phyloP scores from a whole-genome alignment of 495 filamentous ascomycete species.

The Mycothermus thermophilus region DNA sequence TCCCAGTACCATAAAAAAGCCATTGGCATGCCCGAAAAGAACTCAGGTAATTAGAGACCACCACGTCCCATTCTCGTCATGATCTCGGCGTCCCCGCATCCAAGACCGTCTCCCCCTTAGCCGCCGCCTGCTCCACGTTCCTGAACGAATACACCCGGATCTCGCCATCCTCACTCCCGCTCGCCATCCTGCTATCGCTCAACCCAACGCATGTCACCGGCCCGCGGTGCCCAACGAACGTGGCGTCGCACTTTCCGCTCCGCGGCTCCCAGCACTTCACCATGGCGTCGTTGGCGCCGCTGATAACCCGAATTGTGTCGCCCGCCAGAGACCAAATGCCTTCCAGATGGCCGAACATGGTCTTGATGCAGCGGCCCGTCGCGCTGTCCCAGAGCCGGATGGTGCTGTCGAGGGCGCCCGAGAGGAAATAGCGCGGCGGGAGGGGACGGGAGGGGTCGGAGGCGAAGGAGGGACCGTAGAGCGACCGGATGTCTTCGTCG shows the following conservation, averaged over 20 bases:
- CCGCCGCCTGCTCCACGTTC: too few relatives aligned
- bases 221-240: slow-evolving; percentile 75
- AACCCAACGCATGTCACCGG: slow-evolving; percentile 61
- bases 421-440: slow-evolving; percentile 82
- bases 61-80: too few relatives aligned
- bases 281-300: slow-evolving; percentile 83
- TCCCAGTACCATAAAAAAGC: too few relatives aligned
- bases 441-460: slow-evolving; percentile 43
- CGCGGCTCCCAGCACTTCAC: slow-evolving; percentile 94
- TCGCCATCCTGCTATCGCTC: slow-evolving; percentile 74
- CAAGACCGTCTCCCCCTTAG: too few relatives aligned
- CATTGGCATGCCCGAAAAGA: too few relatives aligned
- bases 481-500: slow-evolving; percentile 31
- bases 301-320: slow-evolving; percentile 78
- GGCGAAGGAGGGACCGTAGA: slow-evolving; percentile 45
- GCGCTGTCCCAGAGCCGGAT: slow-evolving; percentile 88
- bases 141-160: slow-evolving; percentile 79
- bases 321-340: slow-evolving; percentile 91
- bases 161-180: slow-evolving; percentile 84
- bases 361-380: slow-evolving; percentile 68
- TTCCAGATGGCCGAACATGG: slow-evolving; percentile 92
- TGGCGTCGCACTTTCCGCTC: slow-evolving; percentile 79
- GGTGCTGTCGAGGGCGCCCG: slow-evolving; percentile 76
- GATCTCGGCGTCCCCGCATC: too few relatives aligned
- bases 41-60: too few relatives aligned